A percentile compares a stretch with the other conserved stretches of the same genome.
Conservation (phyloP, 2,329 filamentous ascomycete species). For the Pseudopyricularia cyperi region DNA sequence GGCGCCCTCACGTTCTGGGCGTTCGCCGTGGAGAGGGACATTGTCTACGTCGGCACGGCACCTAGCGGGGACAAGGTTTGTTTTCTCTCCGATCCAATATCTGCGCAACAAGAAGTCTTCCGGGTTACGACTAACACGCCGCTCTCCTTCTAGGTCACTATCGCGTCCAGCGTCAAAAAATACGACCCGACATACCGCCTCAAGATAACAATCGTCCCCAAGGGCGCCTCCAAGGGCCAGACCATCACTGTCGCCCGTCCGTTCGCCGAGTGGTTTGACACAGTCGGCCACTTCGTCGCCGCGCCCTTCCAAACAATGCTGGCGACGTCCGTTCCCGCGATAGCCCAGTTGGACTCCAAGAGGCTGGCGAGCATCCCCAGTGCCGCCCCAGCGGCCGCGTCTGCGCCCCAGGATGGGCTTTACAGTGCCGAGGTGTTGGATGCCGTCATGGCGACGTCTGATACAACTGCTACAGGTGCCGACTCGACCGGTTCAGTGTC, state of each 20-base stretch:
- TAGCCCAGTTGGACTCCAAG: slow-evolving; percentile 54
- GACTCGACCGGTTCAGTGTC: slow-evolving; percentile 11
- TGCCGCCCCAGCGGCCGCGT: slow-evolving; percentile 21
- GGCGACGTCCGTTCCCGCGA: slow-evolving; percentile 50
- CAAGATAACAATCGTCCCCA: slow-evolving; percentile 42
- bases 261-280: slow-evolving; percentile 69
- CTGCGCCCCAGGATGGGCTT: slow-evolving; percentile 7
- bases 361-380: slow-evolving; percentile 26
- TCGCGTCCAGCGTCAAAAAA: slow-evolving; percentile 64
- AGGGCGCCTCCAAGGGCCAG: slow-evolving; percentile 20
- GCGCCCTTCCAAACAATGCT: slow-evolving; percentile 69
- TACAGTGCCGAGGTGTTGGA: slow-evolving; percentile 33
- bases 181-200: slow-evolving; percentile 72
- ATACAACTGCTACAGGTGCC: slow-evolving; percentile 3
- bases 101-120: not conserved
- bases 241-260: slow-evolving; percentile 44
- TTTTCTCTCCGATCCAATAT: not conserved
- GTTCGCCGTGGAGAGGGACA: slow-evolving; percentile 66
- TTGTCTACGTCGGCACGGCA: slow-evolving; percentile 62
- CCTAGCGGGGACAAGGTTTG: slow-evolving; percentile 50
- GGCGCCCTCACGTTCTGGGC: slow-evolving; percentile 72
- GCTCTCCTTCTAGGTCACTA: slow-evolving; percentile 45
- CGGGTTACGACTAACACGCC: not conserved
- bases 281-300: slow-evolving; percentile 55
- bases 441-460: slow-evolving; percentile 22